Evolutionary conservation across 2,329 filamentous ascomycete genomes (phyloP), one percentile per base, ranked within the genome.

Genomic region (Diplodia intermedia): DNA sequence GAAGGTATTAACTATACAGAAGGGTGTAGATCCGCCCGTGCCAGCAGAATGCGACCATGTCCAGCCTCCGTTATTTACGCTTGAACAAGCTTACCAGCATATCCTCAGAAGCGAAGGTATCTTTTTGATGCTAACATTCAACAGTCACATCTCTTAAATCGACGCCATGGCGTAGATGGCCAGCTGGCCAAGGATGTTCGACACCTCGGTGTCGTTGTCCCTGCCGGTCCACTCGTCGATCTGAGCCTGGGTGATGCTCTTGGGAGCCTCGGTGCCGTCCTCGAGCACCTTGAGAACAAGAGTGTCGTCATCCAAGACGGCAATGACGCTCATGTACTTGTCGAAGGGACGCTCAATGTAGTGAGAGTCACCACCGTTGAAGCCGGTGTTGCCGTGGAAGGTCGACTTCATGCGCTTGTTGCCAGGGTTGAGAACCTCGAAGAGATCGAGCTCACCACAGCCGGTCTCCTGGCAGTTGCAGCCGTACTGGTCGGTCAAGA

Each of bases 371-470:
- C 90, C 90, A 40, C 86, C 89, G 33, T 86, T 82, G 61, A 85
- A 82, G 71, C 87, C 86, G 40, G 79, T 79, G 79, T 93, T 76
- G 38, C 78, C 73, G 70, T 79, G 91, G 73, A 93, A 83, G 18
- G 90, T 91, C 49, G 88, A 89, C 81, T 91, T 93, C 79, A 87
- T 86, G 74, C 87, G 87, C 53, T 81, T 84, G 76, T 90, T 87
- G 33, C 90, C 91, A 0, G 84, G 77, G 69, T 85, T 83, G 50
- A 94, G 86, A 29, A 91, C 84, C 80, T 94, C 91, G 73, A 90
- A 89, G 66, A 93, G 84, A 74, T 94, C 91, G 70, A 91, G 86
- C 80, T 94, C 91, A 73, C 90, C 91, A 75, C 91, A 93, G 47
- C 87, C 88, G 73, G 75, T 83, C 14, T 78, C 79, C 90, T 90